Evolutionary conservation across 495 filamentous ascomycete genomes (phyloP), one percentile per base, ranked within the genome.

Genomic region (Aspergillus indologenus): DNA sequence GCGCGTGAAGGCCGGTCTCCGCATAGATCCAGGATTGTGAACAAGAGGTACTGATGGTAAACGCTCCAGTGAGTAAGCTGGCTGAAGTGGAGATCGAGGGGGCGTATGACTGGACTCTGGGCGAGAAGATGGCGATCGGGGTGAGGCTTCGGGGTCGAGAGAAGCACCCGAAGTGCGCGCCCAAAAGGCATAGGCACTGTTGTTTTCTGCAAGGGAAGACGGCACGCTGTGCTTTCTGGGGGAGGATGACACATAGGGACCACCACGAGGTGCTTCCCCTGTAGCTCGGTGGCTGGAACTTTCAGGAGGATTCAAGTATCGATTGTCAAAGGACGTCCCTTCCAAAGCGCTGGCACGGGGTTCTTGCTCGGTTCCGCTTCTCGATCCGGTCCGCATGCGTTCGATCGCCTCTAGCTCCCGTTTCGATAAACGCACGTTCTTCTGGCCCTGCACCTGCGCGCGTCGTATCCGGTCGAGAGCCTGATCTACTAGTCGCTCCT

Each of bases 401-500:
- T 92, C 86, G 50, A 92, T 73, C 34, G 90, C 91, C 43, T 88
- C 87, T 60, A 91, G 71, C 67, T 94, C 91, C 26, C 84, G 81
- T 62, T 87, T 81, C 55, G 82, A 87, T 54, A 96, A 75, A 62
- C 85, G 87, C 24, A 95, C 90, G 49, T 92, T 90, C 42, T 75
- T 78, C 71, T 85, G 87, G 44, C 91, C 91, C 64, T 84, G 82
- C 59, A 81, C 77, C 59, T 89, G 84, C 24, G 91, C 90, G 48
- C 84, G 84, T 58, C 82, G 83, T 73, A 96, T 93, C 50, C 89
- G 85, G 61, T 84, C 83, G 71, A 92, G 68, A 42, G 90, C 91
- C 54, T 82, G 82, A 55, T 91, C 84, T 60, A 90, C 83, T 62
- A 93, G 71, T 65, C 80, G 80, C 57, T 91, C 88, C 67, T 93